These are phyloP conservation scores for Mallotus japonicus DNA, from an alignment of 441 rosid species.

Conservation along the genomic window DNA sequence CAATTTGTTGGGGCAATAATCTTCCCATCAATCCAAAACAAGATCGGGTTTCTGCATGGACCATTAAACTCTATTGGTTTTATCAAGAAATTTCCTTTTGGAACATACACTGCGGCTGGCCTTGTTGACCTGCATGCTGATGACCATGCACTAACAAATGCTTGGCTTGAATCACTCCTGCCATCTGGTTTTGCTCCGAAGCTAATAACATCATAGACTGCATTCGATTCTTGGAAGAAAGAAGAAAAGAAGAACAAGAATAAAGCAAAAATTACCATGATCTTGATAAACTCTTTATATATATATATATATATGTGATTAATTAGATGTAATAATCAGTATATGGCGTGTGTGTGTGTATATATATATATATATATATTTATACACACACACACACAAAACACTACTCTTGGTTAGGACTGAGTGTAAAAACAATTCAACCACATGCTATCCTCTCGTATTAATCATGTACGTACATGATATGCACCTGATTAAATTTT, in stretches of 20 bases:
- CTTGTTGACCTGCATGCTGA: conserved; percentile 50
- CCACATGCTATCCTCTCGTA: conserved; percentile 9
- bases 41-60: conserved; percentile 44
- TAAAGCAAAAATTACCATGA: not conserved
- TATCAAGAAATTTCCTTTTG: conserved; percentile 51
- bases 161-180: conserved; percentile 49
- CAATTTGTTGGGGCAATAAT: conserved; percentile 59
- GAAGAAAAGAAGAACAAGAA: not conserved
- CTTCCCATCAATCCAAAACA: conserved; percentile 44
- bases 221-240: conserved; percentile 2
- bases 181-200: conserved; percentile 62
- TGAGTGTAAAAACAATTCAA: not conserved
- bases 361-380: too few relatives aligned
- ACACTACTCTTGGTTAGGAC: not conserved
- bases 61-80: conserved; percentile 43
- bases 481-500: not conserved
- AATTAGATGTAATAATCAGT: too few relatives aligned
- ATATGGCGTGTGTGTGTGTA: too few relatives aligned
- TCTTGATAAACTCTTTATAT: not conserved
- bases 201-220: conserved; percentile 38
- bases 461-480: not conserved
- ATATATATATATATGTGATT: too few relatives aligned
- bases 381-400: too few relatives aligned
- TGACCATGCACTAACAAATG: conserved; percentile 58
- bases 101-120: conserved; percentile 50